Evolutionary conservation across 257 asterid genomes (phyloP).

Genomic region (Pogostemon cablin): DNA sequence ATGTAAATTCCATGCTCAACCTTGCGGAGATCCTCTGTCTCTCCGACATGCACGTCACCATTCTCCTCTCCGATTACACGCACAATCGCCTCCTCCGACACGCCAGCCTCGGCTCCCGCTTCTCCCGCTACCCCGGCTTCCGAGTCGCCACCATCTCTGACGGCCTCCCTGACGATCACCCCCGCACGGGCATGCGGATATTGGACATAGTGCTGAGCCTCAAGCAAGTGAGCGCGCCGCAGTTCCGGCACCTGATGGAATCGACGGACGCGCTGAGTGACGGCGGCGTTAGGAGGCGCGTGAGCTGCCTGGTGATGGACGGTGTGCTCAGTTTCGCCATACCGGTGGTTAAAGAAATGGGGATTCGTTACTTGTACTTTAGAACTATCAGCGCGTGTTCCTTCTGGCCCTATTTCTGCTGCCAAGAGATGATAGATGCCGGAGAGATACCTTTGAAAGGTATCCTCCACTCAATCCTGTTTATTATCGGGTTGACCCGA

Average conservation of each 20-base stretch:
- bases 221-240: constrained; percentile 34
- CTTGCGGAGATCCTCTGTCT: constrained; percentile 60
- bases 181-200: constrained; percentile 39
- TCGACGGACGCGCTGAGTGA: constrained; percentile 28
- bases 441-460: constrained; percentile 52
- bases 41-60: constrained; percentile 50
- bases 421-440: constrained; percentile 52
- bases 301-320: constrained; percentile 52
- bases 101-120: constrained; percentile 40
- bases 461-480: background rate
- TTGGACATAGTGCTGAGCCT: constrained; percentile 38
- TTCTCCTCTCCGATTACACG: constrained; percentile 49
- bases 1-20: constrained; percentile 61
- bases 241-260: constrained; percentile 44
- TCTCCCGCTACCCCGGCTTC: constrained; percentile 44
- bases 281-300: constrained; percentile 36
- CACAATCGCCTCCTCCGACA: constrained; percentile 47
- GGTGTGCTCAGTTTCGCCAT: constrained; percentile 46
- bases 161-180: constrained; percentile 54
- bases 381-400: constrained; percentile 56
- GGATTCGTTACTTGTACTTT: constrained; percentile 44
- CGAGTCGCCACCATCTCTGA: constrained; percentile 50
- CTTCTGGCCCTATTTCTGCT: constrained; percentile 55
- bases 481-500: background rate
- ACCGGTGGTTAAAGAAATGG: constrained; percentile 54